phyloP scores from a whole-genome alignment of 2,329 filamentous ascomycete species.

The Aureobasidium sp. region DNA sequence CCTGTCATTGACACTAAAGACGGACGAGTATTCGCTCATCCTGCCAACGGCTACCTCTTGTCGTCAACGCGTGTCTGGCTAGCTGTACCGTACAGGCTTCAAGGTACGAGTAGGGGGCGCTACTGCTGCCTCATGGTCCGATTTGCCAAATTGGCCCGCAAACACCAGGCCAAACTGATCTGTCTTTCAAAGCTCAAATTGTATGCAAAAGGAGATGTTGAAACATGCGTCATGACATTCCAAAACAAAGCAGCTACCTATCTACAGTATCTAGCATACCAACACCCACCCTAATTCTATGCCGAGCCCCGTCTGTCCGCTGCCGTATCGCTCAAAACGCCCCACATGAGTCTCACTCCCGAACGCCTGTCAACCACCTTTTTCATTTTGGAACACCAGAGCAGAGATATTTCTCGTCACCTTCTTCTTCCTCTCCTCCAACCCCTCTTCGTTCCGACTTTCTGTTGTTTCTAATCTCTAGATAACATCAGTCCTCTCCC shows the following conservation, averaged over 20 bases:
- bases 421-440: too few species aligned
- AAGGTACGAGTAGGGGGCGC: not conserved
- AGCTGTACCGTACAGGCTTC: not conserved
- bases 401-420: not conserved
- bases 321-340: conserved; percentile 5
- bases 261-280: not conserved
- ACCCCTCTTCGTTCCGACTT: not conserved
- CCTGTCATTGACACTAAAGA: conserved; percentile 60
- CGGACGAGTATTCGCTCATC: conserved; percentile 49
- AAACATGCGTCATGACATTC: conserved; percentile 11
- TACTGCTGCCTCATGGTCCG: conserved; percentile 20
- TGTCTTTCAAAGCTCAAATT: not conserved
- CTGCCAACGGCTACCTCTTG: not conserved
- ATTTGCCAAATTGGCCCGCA: not conserved
- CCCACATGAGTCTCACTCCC: conserved; percentile 7
- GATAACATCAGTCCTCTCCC: conserved; percentile 80
- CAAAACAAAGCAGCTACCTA: not conserved
- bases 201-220: not conserved
- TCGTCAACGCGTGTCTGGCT: not conserved
- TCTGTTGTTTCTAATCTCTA: not conserved
- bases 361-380: conserved; percentile 14
- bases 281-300: not conserved
- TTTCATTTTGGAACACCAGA: not conserved
- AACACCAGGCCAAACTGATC: not conserved
- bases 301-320: too few species aligned